phyloP scores from a whole-genome alignment of 1,139 yeast genomes.

The Scheffersomyces illinoinensis region DNA sequence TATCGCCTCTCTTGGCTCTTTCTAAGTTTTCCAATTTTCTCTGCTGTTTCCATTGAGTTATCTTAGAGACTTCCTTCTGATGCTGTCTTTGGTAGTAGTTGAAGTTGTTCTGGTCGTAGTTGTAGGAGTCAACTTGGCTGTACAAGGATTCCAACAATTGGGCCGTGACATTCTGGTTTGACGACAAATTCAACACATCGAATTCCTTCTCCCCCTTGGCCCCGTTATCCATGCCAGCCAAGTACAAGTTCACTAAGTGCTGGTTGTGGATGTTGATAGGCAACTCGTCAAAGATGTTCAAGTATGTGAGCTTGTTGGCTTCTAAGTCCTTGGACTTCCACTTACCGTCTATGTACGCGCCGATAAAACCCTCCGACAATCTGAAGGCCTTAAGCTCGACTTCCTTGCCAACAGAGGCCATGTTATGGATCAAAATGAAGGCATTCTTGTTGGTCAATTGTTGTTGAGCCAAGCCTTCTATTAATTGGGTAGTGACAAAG shows the following conservation, averaged over 20 bases:
- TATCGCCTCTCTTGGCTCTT: slow-evolving; percentile 58
- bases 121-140: slow-evolving; percentile 75
- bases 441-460: slow-evolving; percentile 67
- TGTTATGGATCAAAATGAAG: slow-evolving; percentile 71
- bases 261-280: slow-evolving; percentile 65
- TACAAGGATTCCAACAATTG: slow-evolving; percentile 66
- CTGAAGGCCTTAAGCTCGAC: slow-evolving; percentile 71
- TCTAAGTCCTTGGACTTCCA: slow-evolving; percentile 70
- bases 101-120: slow-evolving; percentile 80
- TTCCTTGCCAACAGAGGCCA: slow-evolving; percentile 63
- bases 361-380: slow-evolving; percentile 62
- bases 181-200: slow-evolving; percentile 43
- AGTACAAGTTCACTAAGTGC: slow-evolving; percentile 42
- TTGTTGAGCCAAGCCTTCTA: slow-evolving; percentile 67
- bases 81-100: slow-evolving; percentile 81
- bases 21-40: slow-evolving; percentile 68
- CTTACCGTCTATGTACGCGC: slow-evolving; percentile 55
- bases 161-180: slow-evolving; percentile 47
- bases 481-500: slow-evolving; percentile 62
- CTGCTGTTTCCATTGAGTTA: slow-evolving; percentile 70
- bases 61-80: slow-evolving; percentile 69
- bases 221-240: slow-evolving; percentile 35
- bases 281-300: slow-evolving; percentile 72
- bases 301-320: slow-evolving; percentile 61
- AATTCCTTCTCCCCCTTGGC: slow-evolving; percentile 28